A percentile compares a stretch with the other conserved stretches of the same genome.
These are phyloP conservation scores for Aurantiochytrium sp. DNA, from an alignment of 108 stramenopile species.

Conservation along the genomic window DNA sequence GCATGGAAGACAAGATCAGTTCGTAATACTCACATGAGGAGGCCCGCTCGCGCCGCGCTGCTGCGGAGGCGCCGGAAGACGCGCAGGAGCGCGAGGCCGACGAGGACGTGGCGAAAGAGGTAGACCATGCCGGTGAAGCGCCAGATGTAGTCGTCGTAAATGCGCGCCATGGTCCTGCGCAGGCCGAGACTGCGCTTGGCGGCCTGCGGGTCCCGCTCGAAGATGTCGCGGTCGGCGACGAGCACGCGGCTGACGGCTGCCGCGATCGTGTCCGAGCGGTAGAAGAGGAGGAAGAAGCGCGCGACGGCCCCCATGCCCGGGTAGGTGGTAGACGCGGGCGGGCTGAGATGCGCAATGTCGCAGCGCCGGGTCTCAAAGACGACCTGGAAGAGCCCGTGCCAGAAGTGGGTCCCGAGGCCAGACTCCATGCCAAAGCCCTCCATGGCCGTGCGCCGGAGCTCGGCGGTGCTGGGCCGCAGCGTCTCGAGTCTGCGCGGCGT, in stretches of 20 bases:
- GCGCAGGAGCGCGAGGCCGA: background rate
- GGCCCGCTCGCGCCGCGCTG: too few relatives aligned
- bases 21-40: too few relatives aligned
- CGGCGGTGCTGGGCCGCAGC: background rate
- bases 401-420: background rate
- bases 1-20: background rate
- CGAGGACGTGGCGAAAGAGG: background rate
- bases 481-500: background rate
- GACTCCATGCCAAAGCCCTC: conserved; percentile 10
- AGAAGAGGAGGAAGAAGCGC: background rate
- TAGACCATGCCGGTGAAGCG: background rate
- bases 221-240: background rate
- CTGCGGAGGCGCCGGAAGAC: background rate
- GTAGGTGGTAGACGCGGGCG: background rate
- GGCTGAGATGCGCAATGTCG: background rate
- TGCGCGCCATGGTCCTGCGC: background rate
- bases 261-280: background rate
- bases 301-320: background rate
- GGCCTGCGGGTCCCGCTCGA: background rate
- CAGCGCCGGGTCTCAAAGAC: background rate
- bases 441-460: conserved; percentile 19
- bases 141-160: background rate
- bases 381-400: background rate
- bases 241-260: background rate
- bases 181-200: background rate